These are phyloP conservation scores for Thielaviopsis ethacetica DNA, from an alignment of 2,329 filamentous ascomycete species.

Conservation along the genomic window DNA sequence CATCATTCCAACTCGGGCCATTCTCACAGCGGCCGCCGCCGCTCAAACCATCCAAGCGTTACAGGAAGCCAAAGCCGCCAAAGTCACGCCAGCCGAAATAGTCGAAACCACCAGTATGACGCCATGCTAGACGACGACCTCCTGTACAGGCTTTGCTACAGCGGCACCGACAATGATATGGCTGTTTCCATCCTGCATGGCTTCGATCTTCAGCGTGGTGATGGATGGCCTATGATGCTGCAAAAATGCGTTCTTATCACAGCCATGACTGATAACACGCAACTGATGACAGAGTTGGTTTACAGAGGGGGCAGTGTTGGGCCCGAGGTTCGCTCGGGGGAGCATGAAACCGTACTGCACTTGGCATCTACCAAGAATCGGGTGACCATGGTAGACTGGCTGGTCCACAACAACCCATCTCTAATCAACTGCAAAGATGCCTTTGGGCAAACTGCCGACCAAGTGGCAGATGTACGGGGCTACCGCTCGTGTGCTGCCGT, in stretches of 20 bases:
- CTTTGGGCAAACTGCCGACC: neutral
- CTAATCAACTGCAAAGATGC: conserved; percentile 1
- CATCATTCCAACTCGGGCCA: neutral
- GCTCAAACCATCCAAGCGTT: neutral
- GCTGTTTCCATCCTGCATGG: conserved; percentile 8
- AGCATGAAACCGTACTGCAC: conserved; percentile 8
- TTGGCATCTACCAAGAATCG: neutral
- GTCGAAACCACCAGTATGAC: neutral
- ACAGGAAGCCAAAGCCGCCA: neutral
- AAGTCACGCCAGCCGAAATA: conserved; percentile 8
- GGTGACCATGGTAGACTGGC: conserved; percentile 3
- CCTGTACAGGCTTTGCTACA: conserved; percentile 11
- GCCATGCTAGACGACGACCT: neutral
- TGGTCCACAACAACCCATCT: conserved; percentile 1
- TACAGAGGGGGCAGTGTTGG: neutral
- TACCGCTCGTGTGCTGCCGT: neutral
- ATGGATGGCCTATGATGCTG: neutral
- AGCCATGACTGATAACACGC: conserved; percentile 6
- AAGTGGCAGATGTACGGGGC: neutral
- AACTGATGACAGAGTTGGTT: conserved; percentile 7
- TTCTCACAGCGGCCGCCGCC: neutral
- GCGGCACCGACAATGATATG: conserved; percentile 12
- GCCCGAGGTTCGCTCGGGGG: neutral
- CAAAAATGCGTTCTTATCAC: conserved; percentile 3
- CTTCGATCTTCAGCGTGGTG: neutral